These are phyloP conservation scores for Lachnum nothofagi DNA, from an alignment of 2,329 filamentous ascomycete genomes.

Conservation along the genomic window DNA sequence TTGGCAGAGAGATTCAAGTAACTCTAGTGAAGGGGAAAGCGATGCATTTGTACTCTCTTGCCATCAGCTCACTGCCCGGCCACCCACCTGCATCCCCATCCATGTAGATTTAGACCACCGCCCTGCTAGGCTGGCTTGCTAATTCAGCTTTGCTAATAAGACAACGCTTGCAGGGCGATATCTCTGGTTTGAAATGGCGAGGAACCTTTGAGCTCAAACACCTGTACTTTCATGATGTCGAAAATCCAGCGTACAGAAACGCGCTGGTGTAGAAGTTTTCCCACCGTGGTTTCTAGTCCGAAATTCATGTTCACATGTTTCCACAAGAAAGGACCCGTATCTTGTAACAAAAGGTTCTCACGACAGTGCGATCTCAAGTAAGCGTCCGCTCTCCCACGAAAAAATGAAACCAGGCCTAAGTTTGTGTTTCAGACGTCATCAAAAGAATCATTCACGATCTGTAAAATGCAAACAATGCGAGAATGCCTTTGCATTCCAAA, in stretches of 20 bases:
- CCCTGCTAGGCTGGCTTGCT: neutral
- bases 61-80: too few relatives aligned
- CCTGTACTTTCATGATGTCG: neutral
- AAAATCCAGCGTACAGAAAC: conserved; percentile 2
- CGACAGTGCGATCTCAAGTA: conserved; percentile 8
- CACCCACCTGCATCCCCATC: too few relatives aligned
- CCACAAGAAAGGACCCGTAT: neutral
- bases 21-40: neutral
- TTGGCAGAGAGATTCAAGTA: neutral
- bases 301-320: conserved; percentile 3
- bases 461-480: conserved; percentile 10
- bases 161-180: neutral
- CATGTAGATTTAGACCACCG: too few relatives aligned
- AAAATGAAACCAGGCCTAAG: neutral
- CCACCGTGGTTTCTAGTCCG: conserved; percentile 2
- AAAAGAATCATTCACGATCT: conserved; percentile 9
- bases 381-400: neutral
- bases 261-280: conserved; percentile 7
- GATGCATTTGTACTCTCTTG: conserved; percentile 1
- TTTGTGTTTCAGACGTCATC: conserved; percentile 4
- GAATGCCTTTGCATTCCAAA: conserved; percentile 7
- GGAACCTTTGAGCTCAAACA: neutral
- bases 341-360: conserved; percentile 5
- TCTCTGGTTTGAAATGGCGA: neutral
- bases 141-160: neutral